Evolutionary conservation across 1,284 basidiomycete genomes (phyloP), one percentile per base, ranked within the genome.

Genomic region (Tremellales sp.): DNA sequence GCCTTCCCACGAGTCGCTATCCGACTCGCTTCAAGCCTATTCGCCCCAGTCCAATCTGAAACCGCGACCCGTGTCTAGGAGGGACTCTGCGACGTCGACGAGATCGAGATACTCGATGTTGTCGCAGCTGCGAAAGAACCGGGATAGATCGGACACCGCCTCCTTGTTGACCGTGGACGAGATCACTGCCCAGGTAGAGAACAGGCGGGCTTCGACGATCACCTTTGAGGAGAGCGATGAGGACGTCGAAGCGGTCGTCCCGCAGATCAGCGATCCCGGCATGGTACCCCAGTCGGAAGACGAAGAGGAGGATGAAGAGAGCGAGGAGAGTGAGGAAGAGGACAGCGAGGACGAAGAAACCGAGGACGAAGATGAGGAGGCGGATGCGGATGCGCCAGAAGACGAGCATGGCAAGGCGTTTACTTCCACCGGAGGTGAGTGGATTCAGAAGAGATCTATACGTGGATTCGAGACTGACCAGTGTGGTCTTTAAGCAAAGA

Each of bases 171-270:
- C 94, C 0, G 87, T 98, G 13, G 94, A 98, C 64, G 91, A 98
- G 72, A 95, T 98, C 60, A 97, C 94, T 0, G 92, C 90, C 5
- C 88, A 94, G 62, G 88, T 98, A 1, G 94, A 97, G 74, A 89
- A 84, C 61, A 77, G 92, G 14, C 76, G 83, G 16, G 76, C 76
- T 38, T 80, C 76, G 60, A 74, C 75, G 48, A 71, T 74, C 39
- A 68, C 76, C 0, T 63, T 67, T 29, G 61, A 63, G 12, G 65
- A 61, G 76, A 78, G 55, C 29, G 71, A 68, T 40, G 70, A 68
- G 26, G 67, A 53, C 16, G 56, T 57, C 9, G 66, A 65, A 40
- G 24, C 7, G 6, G 21, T 24, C 18, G 18, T 39, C 27, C 22
- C 13, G 8, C 49, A 54, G 16, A 28, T 43, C 6, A 44, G 37